These are phyloP conservation scores for Corymbia maculata DNA, from an alignment of 345 rosid genomes.

Conservation along the genomic window DNA sequence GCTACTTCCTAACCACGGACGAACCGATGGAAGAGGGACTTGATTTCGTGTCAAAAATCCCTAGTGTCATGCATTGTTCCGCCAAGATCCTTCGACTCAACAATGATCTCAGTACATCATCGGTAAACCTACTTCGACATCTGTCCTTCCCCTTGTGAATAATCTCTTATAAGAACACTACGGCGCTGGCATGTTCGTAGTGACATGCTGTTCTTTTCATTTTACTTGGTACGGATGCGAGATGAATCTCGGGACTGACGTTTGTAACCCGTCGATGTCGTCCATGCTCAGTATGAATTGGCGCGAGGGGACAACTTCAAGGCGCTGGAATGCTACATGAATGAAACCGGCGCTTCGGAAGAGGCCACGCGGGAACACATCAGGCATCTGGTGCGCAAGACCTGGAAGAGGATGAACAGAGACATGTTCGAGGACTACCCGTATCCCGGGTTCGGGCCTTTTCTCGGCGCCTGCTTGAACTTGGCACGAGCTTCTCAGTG, in stretches of 20 bases:
- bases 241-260: not conserved
- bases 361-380: not conserved
- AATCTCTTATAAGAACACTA: not conserved
- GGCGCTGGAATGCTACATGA: constrained; percentile 2
- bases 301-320: constrained; percentile 1
- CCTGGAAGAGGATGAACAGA: constrained; percentile 3
- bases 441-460: not conserved
- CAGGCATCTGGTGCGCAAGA: not conserved
- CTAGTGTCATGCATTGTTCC: not conserved
- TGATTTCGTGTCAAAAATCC: not conserved
- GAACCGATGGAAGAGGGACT: not conserved
- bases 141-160: not conserved
- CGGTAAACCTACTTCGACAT: not conserved
- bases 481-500: not conserved
- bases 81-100: not conserved
- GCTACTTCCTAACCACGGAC: not conserved
- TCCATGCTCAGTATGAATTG: not conserved
- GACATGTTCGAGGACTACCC: not conserved
- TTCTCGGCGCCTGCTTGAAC: not conserved
- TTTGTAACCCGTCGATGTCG: not conserved
- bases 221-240: not conserved
- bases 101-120: constrained; percentile 1
- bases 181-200: not conserved
- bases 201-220: not conserved
- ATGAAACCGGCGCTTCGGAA: not conserved